Evolutionary conservation across 2,329 filamentous ascomycete genomes (phyloP).

Genomic region (Microdochium trichocladiopsis): DNA sequence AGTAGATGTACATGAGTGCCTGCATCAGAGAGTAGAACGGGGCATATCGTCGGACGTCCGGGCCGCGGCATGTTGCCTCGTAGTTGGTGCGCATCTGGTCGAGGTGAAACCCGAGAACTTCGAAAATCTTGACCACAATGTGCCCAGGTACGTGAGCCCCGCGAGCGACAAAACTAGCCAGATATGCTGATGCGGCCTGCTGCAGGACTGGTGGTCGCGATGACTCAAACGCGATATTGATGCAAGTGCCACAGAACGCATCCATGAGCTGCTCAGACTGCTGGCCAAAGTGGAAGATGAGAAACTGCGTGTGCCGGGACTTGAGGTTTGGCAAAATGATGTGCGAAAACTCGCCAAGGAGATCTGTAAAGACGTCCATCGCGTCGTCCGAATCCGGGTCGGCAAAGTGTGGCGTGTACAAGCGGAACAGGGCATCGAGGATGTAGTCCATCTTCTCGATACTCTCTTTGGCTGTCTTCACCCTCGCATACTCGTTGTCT

Average conservation of each 20-base stretch:
- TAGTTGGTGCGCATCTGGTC: conserved; percentile 67
- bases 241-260: conserved; percentile 72
- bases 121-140: conserved; percentile 76
- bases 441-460: conserved; percentile 89
- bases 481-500: conserved; percentile 54
- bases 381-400: conserved; percentile 62
- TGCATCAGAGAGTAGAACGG: conserved; percentile 87
- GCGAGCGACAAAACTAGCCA: conserved; percentile 89
- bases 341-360: conserved; percentile 79
- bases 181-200: conserved; percentile 82
- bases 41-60: conserved; percentile 76
- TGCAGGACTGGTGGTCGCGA: conserved; percentile 67
- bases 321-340: conserved; percentile 88
- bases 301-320: conserved; percentile 88
- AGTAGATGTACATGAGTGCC: conserved; percentile 89
- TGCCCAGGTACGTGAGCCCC: conserved; percentile 73
- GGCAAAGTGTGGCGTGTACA: conserved; percentile 69
- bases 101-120: conserved; percentile 70
- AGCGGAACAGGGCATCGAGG: conserved; percentile 78
- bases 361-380: conserved; percentile 66
- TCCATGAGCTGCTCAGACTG: conserved; percentile 71
- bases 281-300: conserved; percentile 93
- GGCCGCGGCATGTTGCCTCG: conserved; percentile 70
- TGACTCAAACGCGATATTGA: conserved; percentile 63
- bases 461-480: conserved; percentile 70